Evolutionary conservation across 2,329 filamentous ascomycete species (phyloP).

Genomic region (Aschersonia sp.): DNA sequence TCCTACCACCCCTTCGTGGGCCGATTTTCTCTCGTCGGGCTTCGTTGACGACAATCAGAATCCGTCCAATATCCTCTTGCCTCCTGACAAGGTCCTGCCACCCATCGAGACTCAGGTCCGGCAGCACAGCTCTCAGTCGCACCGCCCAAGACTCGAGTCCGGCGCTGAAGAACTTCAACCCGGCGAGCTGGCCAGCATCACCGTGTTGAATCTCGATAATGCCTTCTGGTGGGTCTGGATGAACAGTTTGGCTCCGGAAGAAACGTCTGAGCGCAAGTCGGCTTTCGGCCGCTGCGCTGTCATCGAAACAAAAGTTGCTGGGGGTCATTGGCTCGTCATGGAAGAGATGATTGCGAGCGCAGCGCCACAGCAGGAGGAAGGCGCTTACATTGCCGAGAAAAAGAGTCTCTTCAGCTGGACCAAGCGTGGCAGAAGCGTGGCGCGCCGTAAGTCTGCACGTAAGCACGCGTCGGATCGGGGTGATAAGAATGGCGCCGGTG

Average conservation of each 20-base stretch:
- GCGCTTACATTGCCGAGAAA: constrained; percentile 88
- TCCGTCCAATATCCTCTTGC: constrained; percentile 58
- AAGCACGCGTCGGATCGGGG: constrained; percentile 40
- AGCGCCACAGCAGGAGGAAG: constrained; percentile 67
- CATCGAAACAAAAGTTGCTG: constrained; percentile 70
- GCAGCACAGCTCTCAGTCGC: constrained; percentile 76
- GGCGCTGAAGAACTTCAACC: constrained; percentile 59
- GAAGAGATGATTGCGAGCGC: constrained; percentile 95
- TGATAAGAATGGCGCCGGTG: constrained; percentile 26
- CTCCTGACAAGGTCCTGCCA: constrained; percentile 80
- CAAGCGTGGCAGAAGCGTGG: constrained; percentile 45
- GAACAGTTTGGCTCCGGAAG: constrained; percentile 83
- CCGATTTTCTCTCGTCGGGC: constrained; percentile 88
- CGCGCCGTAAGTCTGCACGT: constrained; percentile 55
- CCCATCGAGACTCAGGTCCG: constrained; percentile 61
- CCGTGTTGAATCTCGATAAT: constrained; percentile 73
- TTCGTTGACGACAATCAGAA: constrained; percentile 67
- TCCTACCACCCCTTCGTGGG: constrained; percentile 94
- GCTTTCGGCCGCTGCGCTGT: constrained; percentile 90
- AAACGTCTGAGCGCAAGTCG: constrained; percentile 71
- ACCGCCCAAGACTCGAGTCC: constrained; percentile 56
- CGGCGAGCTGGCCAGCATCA: constrained; percentile 88
- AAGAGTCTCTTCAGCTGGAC: constrained; percentile 88
- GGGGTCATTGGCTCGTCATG: constrained; percentile 81
- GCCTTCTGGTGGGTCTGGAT: constrained; percentile 99